Conservation (phyloP, 1,284 basidiomycete species). For the Tranzscheliella williamsii region DNA sequence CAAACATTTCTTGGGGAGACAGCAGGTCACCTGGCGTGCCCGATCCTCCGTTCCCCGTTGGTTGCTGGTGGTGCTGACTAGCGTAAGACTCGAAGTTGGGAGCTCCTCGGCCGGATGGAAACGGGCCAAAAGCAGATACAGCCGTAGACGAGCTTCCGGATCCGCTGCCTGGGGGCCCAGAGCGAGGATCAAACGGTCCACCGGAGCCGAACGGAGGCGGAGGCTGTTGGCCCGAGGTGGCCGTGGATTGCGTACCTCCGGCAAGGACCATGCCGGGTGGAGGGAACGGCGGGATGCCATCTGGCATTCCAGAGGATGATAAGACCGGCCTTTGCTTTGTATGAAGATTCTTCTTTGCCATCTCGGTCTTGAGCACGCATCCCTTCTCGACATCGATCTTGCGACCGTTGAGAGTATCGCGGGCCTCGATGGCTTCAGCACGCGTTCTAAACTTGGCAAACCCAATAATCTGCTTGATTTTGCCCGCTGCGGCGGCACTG, state of each 20-base stretch:
- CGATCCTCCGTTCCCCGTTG: constrained; percentile 1
- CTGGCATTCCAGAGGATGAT: constrained; percentile 16
- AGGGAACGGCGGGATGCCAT: constrained; percentile 13
- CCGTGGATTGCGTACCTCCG: neutral
- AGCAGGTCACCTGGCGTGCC: constrained; percentile 26
- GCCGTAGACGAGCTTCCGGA: constrained; percentile 1
- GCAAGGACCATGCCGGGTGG: constrained; percentile 4
- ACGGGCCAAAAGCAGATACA: constrained; percentile 9
- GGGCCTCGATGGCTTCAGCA: constrained; percentile 82
- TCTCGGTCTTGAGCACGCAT: constrained; percentile 92
- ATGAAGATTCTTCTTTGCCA: constrained; percentile 99
- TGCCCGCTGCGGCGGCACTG: constrained; percentile 30
- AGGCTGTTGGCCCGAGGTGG: neutral
- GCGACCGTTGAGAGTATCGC: constrained; percentile 85
- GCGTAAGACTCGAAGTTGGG: constrained; percentile 29
- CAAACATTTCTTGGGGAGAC: constrained; percentile 40
- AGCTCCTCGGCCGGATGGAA: constrained; percentile 6
- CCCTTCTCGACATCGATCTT: constrained; percentile 93
- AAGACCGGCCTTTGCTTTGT: constrained; percentile 64
- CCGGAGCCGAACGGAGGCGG: constrained; percentile 16
- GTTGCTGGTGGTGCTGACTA: neutral
- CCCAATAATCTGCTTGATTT: constrained; percentile 85
- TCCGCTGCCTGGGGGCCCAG: constrained; percentile 17
- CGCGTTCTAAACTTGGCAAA: constrained; percentile 93
- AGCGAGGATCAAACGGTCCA: constrained; percentile 26